These are phyloP conservation scores for Nemania bipapillata DNA, from an alignment of 2,329 filamentous ascomycete genomes.

Conservation along the genomic window DNA sequence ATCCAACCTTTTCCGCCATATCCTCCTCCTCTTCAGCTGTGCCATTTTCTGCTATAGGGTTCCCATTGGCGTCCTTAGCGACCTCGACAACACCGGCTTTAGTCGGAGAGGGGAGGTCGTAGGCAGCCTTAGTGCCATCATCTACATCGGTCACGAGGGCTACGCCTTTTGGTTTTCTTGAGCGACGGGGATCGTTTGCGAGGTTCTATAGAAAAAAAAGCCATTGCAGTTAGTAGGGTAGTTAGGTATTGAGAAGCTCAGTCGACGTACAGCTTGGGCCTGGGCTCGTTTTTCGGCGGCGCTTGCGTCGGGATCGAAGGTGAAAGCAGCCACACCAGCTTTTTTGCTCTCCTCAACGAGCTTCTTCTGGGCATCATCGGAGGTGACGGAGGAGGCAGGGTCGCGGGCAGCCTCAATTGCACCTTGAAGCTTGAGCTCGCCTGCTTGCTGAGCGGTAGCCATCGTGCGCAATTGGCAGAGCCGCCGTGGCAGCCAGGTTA, in stretches of 20 bases:
- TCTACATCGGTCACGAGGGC: constrained; percentile 83
- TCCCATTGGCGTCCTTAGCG: constrained; percentile 61
- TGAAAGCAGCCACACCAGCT: constrained; percentile 81
- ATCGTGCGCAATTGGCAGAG: constrained; percentile 43
- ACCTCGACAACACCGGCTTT: constrained; percentile 74
- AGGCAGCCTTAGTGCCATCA: constrained; percentile 73
- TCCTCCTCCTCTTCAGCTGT: constrained; percentile 65
- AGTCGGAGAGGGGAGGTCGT: constrained; percentile 80
- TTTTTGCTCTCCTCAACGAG: constrained; percentile 81
- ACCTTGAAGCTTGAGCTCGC: constrained; percentile 83
- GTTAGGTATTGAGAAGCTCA: not conserved
- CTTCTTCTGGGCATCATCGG: constrained; percentile 76
- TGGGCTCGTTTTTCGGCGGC: constrained; percentile 86
- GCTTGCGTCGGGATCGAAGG: constrained; percentile 86
- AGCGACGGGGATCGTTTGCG: constrained; percentile 71
- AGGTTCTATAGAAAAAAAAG: constrained; percentile 60
- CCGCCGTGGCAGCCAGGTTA: constrained; percentile 48
- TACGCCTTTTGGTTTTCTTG: constrained; percentile 68
- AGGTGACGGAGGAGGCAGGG: constrained; percentile 72
- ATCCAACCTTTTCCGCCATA: constrained; percentile 74
- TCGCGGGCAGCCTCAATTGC: constrained; percentile 80
- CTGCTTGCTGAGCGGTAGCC: constrained; percentile 53
- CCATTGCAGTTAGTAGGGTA: constrained; percentile 16
- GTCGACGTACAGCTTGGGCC: constrained; percentile 73
- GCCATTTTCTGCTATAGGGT: constrained; percentile 61